phyloP scores from a whole-genome alignment of 129 eudicot genomes.

The Deinandra increscens region DNA sequence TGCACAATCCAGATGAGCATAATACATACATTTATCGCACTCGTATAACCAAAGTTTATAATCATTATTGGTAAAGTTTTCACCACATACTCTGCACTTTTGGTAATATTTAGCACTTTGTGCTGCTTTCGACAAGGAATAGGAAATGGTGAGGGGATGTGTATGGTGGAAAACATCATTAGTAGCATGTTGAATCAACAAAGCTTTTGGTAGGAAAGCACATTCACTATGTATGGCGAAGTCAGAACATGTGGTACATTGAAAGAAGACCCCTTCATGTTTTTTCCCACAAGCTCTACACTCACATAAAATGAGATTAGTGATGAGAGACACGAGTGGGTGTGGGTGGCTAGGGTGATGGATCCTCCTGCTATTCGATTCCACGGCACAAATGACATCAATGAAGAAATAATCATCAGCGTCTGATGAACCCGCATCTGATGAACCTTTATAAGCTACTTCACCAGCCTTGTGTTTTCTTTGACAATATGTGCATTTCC shows the following conservation, averaged over 20 bases:
- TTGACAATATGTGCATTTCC: not conserved
- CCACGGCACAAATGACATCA: not conserved
- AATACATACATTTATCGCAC: too few species aligned
- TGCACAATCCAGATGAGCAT: conserved; percentile 19
- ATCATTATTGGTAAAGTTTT: too few species aligned
- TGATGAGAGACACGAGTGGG: too few species aligned
- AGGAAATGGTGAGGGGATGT: conserved; percentile 26
- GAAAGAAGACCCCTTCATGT: too few species aligned
- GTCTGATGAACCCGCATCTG: not conserved
- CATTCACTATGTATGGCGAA: too few species aligned
- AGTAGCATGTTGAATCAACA: too few species aligned
- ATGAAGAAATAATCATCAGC: not conserved
- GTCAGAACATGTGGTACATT: too few species aligned
- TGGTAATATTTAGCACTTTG: not conserved
- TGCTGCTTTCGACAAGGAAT: not conserved
- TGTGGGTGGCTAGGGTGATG: too few species aligned
- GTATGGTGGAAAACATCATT: too few species aligned
- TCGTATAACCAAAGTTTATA: conserved; percentile 13
- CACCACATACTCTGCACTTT: conserved; percentile 1
- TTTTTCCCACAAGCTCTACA: too few species aligned
- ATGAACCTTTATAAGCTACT: not conserved
- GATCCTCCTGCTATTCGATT: not conserved
- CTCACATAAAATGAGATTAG: too few species aligned
- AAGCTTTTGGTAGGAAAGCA: too few species aligned
- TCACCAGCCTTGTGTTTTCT: not conserved